Evolutionary conservation across 2,329 filamentous ascomycete species (phyloP).

Genomic region (Bipolaris cookei): DNA sequence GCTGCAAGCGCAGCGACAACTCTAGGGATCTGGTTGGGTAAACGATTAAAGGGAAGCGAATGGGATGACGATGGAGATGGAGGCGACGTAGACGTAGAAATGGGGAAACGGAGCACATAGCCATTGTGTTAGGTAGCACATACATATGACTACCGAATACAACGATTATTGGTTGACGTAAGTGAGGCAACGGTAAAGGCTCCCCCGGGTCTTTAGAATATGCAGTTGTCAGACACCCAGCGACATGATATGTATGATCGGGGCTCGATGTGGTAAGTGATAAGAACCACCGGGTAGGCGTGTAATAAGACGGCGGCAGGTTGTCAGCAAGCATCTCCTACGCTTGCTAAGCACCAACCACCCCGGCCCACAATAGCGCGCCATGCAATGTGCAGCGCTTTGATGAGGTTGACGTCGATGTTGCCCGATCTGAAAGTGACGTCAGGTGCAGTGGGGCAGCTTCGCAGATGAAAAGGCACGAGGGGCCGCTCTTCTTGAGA

Average conservation of each 20-base stretch:
- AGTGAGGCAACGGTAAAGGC: background rate
- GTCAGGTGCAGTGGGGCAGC: constrained; percentile 34
- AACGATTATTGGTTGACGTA: background rate
- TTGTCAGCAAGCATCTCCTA: constrained; percentile 8
- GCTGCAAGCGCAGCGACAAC: constrained; percentile 70
- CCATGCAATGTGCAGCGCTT: constrained; percentile 7
- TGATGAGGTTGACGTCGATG: constrained; percentile 36
- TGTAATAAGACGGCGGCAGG: background rate
- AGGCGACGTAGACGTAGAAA: constrained; percentile 65
- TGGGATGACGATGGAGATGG: constrained; percentile 49
- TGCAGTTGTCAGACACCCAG: background rate
- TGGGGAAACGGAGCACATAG: constrained; percentile 70
- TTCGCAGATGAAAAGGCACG: constrained; percentile 16
- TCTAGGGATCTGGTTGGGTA: constrained; percentile 74
- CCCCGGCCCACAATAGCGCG: constrained; percentile 6
- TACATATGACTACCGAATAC: background rate
- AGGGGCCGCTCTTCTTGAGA: constrained; percentile 8
- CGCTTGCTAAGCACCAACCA: constrained; percentile 13
- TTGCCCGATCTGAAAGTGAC: constrained; percentile 35
- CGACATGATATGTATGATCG: background rate
- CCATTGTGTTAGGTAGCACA: background rate
- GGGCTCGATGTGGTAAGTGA: constrained; percentile 2
- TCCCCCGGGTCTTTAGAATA: too few relatives aligned
- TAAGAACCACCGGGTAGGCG: constrained; percentile 12
- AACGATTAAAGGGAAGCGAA: constrained; percentile 60